Conservation (phyloP, 1,284 basidiomycete genomes). For the Cryptococcus hybrid region DNA sequence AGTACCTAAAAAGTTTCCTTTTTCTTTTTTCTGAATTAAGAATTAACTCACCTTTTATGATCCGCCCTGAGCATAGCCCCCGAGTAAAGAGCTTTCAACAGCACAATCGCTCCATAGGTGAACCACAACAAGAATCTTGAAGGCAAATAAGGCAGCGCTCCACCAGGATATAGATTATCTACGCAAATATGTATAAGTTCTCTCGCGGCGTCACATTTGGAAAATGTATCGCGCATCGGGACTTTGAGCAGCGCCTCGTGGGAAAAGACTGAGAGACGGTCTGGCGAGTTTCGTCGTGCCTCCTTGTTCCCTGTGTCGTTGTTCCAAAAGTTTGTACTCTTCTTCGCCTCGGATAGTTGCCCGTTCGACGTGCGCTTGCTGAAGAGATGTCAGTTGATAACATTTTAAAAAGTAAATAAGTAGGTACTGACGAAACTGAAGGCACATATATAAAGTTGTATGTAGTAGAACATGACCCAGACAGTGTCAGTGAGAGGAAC, state of each 20-base stretch:
- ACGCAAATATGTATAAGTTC: slow-evolving; percentile 47
- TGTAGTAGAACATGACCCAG: slow-evolving; percentile 47
- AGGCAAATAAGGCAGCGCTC: slow-evolving; percentile 46
- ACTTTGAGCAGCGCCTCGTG: slow-evolving; percentile 42
- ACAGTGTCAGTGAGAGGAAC: slow-evolving; percentile 40
- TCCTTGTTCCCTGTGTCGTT: slow-evolving; percentile 15
- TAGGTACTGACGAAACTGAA: slow-evolving; percentile 46
- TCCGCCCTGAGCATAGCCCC: slow-evolving; percentile 49
- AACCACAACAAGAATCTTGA: slow-evolving; percentile 49
- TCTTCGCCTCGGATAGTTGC: slow-evolving; percentile 44
- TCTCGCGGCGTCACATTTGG: slow-evolving; percentile 44
- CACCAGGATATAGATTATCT: slow-evolving; percentile 44
- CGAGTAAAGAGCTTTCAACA: slow-evolving; percentile 48
- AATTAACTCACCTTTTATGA: slow-evolving; percentile 29
- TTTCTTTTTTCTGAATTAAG: background rate
- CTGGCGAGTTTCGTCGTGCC: slow-evolving; percentile 14
- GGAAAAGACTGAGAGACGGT: slow-evolving; percentile 40
- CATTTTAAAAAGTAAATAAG: background rate
- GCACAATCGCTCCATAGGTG: slow-evolving; percentile 46
- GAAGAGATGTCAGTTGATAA: slow-evolving; percentile 2
- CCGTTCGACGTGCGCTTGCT: slow-evolving; percentile 51
- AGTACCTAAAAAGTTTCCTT: background rate
- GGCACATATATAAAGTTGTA: slow-evolving; percentile 46
- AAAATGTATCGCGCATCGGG: slow-evolving; percentile 49
- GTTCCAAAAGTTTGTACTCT: slow-evolving; percentile 22